phyloP scores from a whole-genome alignment of 2,329 filamentous ascomycete genomes.

The Tympanopsis confertula region DNA sequence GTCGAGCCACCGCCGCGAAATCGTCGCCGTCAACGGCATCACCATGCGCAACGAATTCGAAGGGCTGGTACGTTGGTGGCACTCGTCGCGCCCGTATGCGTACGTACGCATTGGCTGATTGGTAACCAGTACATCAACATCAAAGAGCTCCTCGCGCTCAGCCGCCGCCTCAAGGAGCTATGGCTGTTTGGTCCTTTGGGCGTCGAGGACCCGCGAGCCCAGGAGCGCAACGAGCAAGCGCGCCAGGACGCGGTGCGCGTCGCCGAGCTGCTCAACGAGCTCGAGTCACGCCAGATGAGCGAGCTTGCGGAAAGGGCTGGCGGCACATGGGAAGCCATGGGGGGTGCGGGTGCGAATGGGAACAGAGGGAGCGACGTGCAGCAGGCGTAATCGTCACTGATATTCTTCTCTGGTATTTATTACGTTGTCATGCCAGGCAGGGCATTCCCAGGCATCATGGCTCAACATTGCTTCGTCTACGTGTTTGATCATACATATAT shows the following conservation, averaged over 20 bases:
- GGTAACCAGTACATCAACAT: conserved; percentile 28
- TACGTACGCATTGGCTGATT: too few species aligned
- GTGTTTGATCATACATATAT: too few species aligned
- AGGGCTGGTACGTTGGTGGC: conserved; percentile 22
- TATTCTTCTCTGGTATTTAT: background rate
- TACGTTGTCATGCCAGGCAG: background rate
- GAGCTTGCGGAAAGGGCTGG: conserved; percentile 20
- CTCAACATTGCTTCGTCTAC: too few species aligned
- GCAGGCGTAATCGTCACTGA: conserved; percentile 1
- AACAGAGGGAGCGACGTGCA: conserved; percentile 1
- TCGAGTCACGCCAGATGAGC: conserved; percentile 20
- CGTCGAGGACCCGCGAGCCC: conserved; percentile 17
- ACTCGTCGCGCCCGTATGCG: too few species aligned
- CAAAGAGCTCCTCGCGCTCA: conserved; percentile 30
- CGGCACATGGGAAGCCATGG: conserved; percentile 17
- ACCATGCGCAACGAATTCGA: conserved; percentile 33
- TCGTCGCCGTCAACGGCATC: conserved; percentile 27
- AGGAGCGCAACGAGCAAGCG: conserved; percentile 21
- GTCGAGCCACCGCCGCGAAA: conserved; percentile 23
- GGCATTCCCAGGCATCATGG: too few species aligned
- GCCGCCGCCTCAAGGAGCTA: conserved; percentile 29
- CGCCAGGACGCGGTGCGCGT: conserved; percentile 22
- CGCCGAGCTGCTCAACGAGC: conserved; percentile 17
- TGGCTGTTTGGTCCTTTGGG: conserved; percentile 31
- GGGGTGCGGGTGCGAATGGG: conserved; percentile 10